Evolutionary conservation across 345 rosid genomes (phyloP).

Genomic region (Leavenworthia alabamica): DNA sequence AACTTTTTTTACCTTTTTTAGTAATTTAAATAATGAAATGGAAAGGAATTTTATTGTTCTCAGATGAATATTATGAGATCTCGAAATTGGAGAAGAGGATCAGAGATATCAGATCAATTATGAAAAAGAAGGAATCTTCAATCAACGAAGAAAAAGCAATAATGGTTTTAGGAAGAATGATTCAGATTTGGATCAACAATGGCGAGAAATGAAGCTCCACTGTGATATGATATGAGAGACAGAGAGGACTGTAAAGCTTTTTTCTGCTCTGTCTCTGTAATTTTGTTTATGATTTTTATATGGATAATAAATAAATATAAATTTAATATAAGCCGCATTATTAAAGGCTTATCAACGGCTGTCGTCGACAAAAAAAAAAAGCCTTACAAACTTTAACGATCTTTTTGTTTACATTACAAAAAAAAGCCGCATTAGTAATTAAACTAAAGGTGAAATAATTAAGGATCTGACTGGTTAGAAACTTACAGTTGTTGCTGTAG

Average conservation of each 20-base stretch:
- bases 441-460: no score
- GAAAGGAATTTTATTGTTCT: background rate
- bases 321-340: background rate
- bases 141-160: background rate
- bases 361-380: background rate
- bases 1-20: background rate
- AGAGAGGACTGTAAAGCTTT: background rate
- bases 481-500: background rate
- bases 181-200: background rate
- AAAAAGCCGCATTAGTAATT: no score
- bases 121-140: background rate
- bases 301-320: background rate
- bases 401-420: background rate
- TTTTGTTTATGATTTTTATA: background rate
- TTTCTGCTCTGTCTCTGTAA: background rate
- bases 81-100: constrained; percentile 17
- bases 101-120: constrained; percentile 15
- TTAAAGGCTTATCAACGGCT: background rate
- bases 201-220: background rate
- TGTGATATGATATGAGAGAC: no score
- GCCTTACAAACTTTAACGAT: background rate
- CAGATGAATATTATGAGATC: constrained; percentile 5
- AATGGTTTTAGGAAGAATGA: constrained; percentile 18
- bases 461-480: no score
- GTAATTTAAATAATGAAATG: background rate